phyloP scores from a whole-genome alignment of 1,139 yeast genomes.

The Protomyces lactucae-debilis region DNA sequence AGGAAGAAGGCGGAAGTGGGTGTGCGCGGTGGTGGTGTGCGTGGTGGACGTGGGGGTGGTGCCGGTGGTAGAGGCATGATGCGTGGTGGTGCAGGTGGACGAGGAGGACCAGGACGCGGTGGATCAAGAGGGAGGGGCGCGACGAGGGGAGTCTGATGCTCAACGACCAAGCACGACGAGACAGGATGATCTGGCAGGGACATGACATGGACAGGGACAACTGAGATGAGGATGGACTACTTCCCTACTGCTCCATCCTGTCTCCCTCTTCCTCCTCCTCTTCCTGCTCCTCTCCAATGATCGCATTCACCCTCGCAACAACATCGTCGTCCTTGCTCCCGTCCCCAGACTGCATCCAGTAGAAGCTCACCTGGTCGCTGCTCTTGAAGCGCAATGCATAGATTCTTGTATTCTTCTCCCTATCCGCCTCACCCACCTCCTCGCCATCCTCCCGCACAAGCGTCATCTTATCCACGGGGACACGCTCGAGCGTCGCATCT shows the following conservation, averaged over 20 bases:
- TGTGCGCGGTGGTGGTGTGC: conserved; percentile 29
- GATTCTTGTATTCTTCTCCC: conserved; percentile 75
- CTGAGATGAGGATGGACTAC: background rate
- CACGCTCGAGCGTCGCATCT: conserved; percentile 77
- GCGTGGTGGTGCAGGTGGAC: conserved; percentile 36
- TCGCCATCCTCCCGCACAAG: background rate
- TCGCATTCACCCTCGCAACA: conserved; percentile 25
- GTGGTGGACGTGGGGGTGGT: conserved; percentile 33
- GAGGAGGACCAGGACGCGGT: conserved; percentile 28
- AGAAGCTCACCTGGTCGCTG: conserved; percentile 77
- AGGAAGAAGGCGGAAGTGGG: conserved; percentile 37
- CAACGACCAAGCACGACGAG: background rate
- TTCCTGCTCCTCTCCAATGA: conserved; percentile 24
- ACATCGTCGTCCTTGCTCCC: conserved; percentile 23
- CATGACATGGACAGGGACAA: background rate
- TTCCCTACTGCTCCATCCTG: background rate
- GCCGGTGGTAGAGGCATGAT: conserved; percentile 36
- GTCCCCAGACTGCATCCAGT: conserved; percentile 74
- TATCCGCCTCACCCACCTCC: background rate
- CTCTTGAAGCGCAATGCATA: conserved; percentile 75
- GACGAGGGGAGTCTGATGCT: conserved; percentile 34
- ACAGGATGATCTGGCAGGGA: background rate
- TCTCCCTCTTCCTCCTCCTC: background rate
- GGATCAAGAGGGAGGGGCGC: conserved; percentile 37
- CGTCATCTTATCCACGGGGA: conserved; percentile 44